These are phyloP conservation scores for Dysphania ambrosioides DNA, from an alignment of 148 eudicot genomes.

Conservation along the genomic window DNA sequence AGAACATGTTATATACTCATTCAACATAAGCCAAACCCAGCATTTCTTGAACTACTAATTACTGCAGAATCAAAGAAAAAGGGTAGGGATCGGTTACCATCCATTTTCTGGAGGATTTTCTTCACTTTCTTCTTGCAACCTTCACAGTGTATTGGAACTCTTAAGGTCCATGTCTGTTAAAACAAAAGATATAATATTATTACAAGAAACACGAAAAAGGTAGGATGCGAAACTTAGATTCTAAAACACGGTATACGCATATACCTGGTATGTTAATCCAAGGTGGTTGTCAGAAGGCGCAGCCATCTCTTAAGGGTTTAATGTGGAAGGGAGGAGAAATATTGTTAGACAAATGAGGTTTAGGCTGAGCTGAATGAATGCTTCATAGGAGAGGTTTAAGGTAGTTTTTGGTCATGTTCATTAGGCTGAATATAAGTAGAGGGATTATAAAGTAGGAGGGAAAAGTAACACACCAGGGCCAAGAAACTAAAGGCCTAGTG, in stretches of 20 bases:
- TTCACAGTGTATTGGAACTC: conserved; percentile 81
- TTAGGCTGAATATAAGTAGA: conserved; percentile 26
- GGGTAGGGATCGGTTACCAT: conserved; percentile 39
- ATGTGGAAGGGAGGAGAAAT: neutral
- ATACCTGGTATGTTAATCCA: conserved; percentile 32
- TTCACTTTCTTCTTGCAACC: conserved; percentile 91
- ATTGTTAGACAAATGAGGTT: neutral
- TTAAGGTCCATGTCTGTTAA: conserved; percentile 74
- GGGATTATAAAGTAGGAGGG: conserved; percentile 16
- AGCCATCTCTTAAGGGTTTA: conserved; percentile 20
- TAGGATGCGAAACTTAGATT: neutral
- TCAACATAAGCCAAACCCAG: neutral
- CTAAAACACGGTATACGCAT: neutral
- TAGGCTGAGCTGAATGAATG: conserved; percentile 1
- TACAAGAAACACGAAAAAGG: neutral
- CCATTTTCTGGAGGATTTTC: conserved; percentile 68
- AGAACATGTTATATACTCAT: neutral
- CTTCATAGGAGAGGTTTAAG: conserved; percentile 17
- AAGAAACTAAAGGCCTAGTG: conserved; percentile 13
- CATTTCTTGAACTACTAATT: neutral
- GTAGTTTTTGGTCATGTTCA: conserved; percentile 12
- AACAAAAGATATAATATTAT: neutral
- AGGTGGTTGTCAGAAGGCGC: conserved; percentile 27
- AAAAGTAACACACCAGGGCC: conserved; percentile 21
- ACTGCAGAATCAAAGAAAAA: neutral